Evolutionary conservation across 495 filamentous ascomycete genomes (phyloP), one percentile per base, ranked within the genome.

Genomic region (Hypoxylon cercidicola): DNA sequence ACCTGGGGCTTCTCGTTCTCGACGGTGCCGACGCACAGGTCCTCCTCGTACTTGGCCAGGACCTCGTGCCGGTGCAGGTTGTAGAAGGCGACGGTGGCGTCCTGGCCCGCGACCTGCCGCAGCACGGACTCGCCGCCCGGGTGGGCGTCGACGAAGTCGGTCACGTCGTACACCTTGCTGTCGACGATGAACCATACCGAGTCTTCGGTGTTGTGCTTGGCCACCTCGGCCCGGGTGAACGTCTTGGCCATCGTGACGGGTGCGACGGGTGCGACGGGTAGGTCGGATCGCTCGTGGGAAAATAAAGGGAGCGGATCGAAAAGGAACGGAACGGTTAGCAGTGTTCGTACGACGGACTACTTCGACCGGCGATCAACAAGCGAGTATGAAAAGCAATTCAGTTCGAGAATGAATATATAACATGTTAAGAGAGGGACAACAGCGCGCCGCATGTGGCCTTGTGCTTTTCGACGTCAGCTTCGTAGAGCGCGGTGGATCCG

Each of bases 51-150:
- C 68, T 92, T 93, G 53, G 85, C 74, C 3, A 95, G 85, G 2
- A 95, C 93, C 77, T 97, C 93, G 46, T 95, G 93, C 0, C 93
- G 86, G 79, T 97, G 93, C 37, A 97, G 90, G 74, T 93, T 93
- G 75, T 97, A 95, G 82, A 96, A 97, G 58, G 90, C 91, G 40
- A 86, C 82, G 52, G 93, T 97, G 28, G 91, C 92, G 77, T 96
- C 92, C 70, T 84, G 85, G 74, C 92, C 92, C 39, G 90, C 92
- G 49, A 93, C 89, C 77, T 93, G 93, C 43, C 90, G 84, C 30
- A 96, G 88, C 40, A 96, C 92, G 53, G 89, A 86, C 64, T 89
- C 86, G 69, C 92, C 92, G 64, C 93, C 93, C 16, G 93, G 93
- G 71, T 97, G 93, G 57, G 93, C 93, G 80, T 93, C 91, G 55